phyloP scores from a whole-genome alignment of 768 basidiomycete genomes.

The Mycena vitilis region DNA sequence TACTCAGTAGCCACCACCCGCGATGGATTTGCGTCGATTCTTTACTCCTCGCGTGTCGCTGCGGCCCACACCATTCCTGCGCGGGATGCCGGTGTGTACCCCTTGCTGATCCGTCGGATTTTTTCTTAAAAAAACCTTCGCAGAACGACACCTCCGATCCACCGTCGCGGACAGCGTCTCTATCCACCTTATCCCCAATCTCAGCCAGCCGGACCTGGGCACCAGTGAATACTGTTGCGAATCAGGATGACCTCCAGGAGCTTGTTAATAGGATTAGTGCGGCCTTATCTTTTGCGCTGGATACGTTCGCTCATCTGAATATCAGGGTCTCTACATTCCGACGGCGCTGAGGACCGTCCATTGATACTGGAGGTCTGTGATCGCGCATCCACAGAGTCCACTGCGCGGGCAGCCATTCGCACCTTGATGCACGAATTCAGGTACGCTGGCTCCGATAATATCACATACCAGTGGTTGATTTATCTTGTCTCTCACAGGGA shows the following conservation, averaged over 20 bases:
- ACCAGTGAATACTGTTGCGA: conserved; percentile 32
- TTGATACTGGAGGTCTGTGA: conserved; percentile 34
- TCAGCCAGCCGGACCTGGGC: conserved; percentile 29
- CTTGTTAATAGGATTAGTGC: conserved; percentile 33
- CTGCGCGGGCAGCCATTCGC: conserved; percentile 29
- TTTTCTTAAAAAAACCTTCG: no score
- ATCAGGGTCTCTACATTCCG: conserved; percentile 28
- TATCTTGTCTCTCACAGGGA: conserved; percentile 1
- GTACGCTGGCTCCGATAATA: background rate
- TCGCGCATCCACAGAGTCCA: conserved; percentile 19
- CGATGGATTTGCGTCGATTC: conserved; percentile 29
- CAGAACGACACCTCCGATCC: conserved; percentile 9
- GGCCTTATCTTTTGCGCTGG: background rate
- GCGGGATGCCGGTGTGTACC: conserved; percentile 6
- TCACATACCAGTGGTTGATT: background rate
- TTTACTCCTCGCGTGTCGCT: conserved; percentile 20
- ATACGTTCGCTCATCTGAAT: background rate
- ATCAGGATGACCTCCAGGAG: conserved; percentile 33
- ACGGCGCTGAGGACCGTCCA: conserved; percentile 33
- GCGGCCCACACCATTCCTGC: conserved; percentile 29
- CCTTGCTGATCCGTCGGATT: background rate
- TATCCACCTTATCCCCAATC: conserved; percentile 14
- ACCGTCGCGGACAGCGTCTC: background rate
- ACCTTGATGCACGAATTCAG: conserved; percentile 35
- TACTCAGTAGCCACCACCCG: background rate